These are phyloP conservation scores for Aeminium ludgeri DNA, from an alignment of 495 filamentous ascomycete species.

Conservation along the genomic window DNA sequence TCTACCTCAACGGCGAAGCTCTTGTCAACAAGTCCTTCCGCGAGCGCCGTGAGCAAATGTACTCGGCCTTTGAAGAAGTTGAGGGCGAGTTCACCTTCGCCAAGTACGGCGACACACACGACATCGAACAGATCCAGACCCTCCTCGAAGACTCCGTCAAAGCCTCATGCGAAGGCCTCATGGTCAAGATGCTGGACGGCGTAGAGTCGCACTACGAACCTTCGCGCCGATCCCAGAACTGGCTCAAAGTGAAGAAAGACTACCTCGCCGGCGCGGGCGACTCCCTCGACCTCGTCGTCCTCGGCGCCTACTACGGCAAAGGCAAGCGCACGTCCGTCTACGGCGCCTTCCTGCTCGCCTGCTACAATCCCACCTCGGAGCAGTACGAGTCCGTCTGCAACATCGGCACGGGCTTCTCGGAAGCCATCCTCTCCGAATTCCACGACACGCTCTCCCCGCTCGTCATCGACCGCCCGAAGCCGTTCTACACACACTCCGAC, in stretches of 20 bases:
- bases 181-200: slow-evolving; percentile 98
- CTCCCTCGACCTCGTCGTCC: slow-evolving; percentile 87
- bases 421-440: slow-evolving; percentile 67
- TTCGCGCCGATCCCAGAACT: slow-evolving; percentile 85
- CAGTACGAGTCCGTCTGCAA: slow-evolving; percentile 93
- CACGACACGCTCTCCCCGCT: slow-evolving; percentile 51
- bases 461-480: slow-evolving; percentile 77
- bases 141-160: slow-evolving; percentile 89
- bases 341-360: slow-evolving; percentile 85
- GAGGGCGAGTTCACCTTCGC: slow-evolving; percentile 91
- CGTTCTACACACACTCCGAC: slow-evolving; percentile 74
- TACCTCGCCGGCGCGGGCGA: slow-evolving; percentile 87
- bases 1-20: slow-evolving; percentile 85
- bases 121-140: slow-evolving; percentile 78
- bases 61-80: slow-evolving; percentile 51
- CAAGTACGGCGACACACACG: slow-evolving; percentile 68
- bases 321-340: slow-evolving; percentile 92
- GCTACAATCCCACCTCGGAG: slow-evolving; percentile 65
- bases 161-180: slow-evolving; percentile 86
- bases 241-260: slow-evolving; percentile 99
- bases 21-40: slow-evolving; percentile 74
- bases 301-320: slow-evolving; percentile 85
- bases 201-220: slow-evolving; percentile 84
- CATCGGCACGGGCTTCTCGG: slow-evolving; percentile 92
- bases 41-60: slow-evolving; percentile 63